These are phyloP conservation scores for Cutaneotrichosporon sp. DNA, from an alignment of 1,284 basidiomycete genomes.

Conservation along the genomic window DNA sequence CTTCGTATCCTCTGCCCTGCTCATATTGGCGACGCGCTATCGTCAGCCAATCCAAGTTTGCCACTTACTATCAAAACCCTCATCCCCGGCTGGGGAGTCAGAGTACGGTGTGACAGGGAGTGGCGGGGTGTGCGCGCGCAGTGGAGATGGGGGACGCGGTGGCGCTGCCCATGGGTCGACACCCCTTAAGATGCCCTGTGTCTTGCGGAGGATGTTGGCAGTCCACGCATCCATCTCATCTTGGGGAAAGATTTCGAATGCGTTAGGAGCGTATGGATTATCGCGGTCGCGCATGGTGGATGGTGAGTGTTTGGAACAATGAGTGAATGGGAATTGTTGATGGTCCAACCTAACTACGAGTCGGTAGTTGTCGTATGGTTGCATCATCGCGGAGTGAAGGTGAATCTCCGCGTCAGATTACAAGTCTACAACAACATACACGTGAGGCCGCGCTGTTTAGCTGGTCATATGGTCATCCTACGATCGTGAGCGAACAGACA, in stretches of 20 bases:
- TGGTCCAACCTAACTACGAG: not conserved
- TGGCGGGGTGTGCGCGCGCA: constrained; percentile 3
- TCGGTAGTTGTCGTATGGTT: not conserved
- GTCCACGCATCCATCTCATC: constrained; percentile 36
- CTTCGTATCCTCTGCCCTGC: not conserved
- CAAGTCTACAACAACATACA: too few relatives aligned
- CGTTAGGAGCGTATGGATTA: constrained; percentile 17
- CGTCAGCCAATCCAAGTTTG: not conserved
- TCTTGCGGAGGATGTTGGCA: constrained; percentile 36
- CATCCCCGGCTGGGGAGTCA: not conserved
- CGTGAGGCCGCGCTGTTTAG: too few relatives aligned
- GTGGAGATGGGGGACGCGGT: constrained; percentile 10
- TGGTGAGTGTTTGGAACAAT: not conserved
- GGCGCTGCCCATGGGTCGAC: constrained; percentile 22
- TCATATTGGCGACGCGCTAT: not conserved
- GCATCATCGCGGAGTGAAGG: not conserved
- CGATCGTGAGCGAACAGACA: too few relatives aligned
- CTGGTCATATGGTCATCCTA: too few relatives aligned
- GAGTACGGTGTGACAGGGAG: not conserved
- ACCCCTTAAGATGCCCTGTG: constrained; percentile 24
- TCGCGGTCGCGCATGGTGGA: constrained; percentile 4
- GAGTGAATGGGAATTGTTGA: not conserved
- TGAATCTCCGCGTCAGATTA: not conserved
- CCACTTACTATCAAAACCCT: not conserved
- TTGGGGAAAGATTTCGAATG: constrained; percentile 33